Evolutionary conservation across 2,329 filamentous ascomycete genomes (phyloP).

Genomic region (Pyrenophora teres): DNA sequence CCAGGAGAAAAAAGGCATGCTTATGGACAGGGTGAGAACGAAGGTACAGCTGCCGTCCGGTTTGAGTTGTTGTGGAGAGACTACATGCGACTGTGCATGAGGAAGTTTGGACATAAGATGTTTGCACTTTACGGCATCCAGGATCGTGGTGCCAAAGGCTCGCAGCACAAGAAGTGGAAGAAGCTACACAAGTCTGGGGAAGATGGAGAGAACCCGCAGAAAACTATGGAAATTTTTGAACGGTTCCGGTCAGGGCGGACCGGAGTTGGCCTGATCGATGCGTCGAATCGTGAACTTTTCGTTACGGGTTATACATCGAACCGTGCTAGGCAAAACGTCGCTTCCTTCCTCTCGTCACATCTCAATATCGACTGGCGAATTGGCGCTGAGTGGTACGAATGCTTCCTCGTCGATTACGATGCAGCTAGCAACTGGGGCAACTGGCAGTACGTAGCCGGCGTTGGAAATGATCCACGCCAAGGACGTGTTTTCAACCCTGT

Average conservation of each 20-base stretch:
- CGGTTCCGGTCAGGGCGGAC: slow-evolving; percentile 70
- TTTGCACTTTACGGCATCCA: slow-evolving; percentile 70
- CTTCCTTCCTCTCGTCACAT: slow-evolving; percentile 74
- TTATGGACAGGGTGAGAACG: slow-evolving; percentile 72
- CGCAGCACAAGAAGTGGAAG: slow-evolving; percentile 48
- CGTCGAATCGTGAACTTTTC: slow-evolving; percentile 73
- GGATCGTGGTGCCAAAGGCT: slow-evolving; percentile 24
- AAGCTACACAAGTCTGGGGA: slow-evolving; percentile 25
- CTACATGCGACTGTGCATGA: slow-evolving; percentile 77
- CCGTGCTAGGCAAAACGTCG: slow-evolving; percentile 75
- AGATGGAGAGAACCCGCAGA: slow-evolving; percentile 51
- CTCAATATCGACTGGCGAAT: slow-evolving; percentile 78
- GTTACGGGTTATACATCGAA: slow-evolving; percentile 81
- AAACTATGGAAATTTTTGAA: slow-evolving; percentile 53
- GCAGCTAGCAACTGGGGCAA: slow-evolving; percentile 78
- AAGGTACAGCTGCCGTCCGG: slow-evolving; percentile 70
- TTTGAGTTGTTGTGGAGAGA: slow-evolving; percentile 78
- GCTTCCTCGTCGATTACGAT: slow-evolving; percentile 75
- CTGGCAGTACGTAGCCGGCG: slow-evolving; percentile 81
- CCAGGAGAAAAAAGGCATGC: slow-evolving; percentile 48
- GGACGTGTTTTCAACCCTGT: slow-evolving; percentile 80
- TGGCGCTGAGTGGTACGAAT: slow-evolving; percentile 83
- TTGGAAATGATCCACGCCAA: slow-evolving; percentile 77
- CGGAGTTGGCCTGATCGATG: slow-evolving; percentile 78
- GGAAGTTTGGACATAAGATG: slow-evolving; percentile 69